phyloP scores from a whole-genome alignment of 2,329 filamentous ascomycete species.

The Aspergillus hiratsukae region DNA sequence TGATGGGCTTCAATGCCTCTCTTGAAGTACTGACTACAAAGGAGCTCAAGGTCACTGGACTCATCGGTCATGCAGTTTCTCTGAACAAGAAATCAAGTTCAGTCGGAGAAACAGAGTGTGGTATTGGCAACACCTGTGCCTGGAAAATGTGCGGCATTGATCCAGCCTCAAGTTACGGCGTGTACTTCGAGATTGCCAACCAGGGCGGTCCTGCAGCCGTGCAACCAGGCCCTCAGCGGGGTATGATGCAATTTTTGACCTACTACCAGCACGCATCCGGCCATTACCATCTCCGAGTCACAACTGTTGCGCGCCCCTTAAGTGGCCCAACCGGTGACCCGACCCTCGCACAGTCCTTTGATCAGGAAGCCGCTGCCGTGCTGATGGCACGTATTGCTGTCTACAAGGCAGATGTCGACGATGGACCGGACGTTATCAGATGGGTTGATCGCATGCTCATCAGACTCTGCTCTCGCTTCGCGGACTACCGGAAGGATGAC shows the following conservation, averaged over 20 bases:
- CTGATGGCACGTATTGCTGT: slow-evolving; percentile 99
- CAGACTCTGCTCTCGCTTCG: slow-evolving; percentile 89
- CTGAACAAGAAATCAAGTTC: slow-evolving; percentile 97
- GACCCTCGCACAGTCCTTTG: slow-evolving; percentile 92
- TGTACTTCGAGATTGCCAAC: slow-evolving; percentile 96
- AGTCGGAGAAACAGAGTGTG: slow-evolving; percentile 95
- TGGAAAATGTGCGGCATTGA: slow-evolving; percentile 99
- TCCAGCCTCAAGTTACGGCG: slow-evolving; percentile 84
- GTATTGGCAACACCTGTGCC: slow-evolving; percentile 95
- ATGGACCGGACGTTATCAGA: slow-evolving; percentile 93
- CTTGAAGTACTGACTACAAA: slow-evolving; percentile 96
- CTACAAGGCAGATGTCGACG: slow-evolving; percentile 97
- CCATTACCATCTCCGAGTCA: slow-evolving; percentile 92
- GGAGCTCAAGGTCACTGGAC: slow-evolving; percentile 93
- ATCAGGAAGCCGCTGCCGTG: slow-evolving; percentile 95
- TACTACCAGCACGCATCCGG: slow-evolving; percentile 98
- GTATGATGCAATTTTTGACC: slow-evolving; percentile 96
- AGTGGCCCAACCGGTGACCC: slow-evolving; percentile 93
- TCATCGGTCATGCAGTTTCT: slow-evolving; percentile 94
- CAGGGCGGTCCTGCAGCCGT: slow-evolving; percentile 83
- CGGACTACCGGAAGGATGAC: slow-evolving; percentile 97
- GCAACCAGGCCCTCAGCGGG: slow-evolving; percentile 82
- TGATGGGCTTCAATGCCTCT: slow-evolving; percentile 98
- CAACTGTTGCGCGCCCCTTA: slow-evolving; percentile 84
- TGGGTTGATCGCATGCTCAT: slow-evolving; percentile 99